Conservation (phyloP, 768 basidiomycete genomes). For the Exsudoporus frostii region DNA sequence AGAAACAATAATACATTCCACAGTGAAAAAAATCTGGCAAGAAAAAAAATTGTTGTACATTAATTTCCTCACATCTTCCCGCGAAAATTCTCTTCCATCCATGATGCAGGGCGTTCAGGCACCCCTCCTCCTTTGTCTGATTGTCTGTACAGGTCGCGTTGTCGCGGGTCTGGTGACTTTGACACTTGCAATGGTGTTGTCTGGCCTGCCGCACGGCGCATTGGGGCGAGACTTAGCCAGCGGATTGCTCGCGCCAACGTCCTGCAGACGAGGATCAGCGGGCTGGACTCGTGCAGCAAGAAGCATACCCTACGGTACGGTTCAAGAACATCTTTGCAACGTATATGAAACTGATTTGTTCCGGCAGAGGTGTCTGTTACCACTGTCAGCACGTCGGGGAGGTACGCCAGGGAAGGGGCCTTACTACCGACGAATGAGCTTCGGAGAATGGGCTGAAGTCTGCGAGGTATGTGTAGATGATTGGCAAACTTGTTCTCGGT, state of each 20-base stretch:
- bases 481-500: not conserved
- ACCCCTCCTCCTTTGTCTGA: not conserved
- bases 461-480: not conserved
- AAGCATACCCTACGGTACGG: not conserved
- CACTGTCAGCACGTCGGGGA: not conserved
- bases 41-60: not conserved
- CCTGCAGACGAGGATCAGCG: conserved; percentile 9
- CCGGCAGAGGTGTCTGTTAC: not conserved
- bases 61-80: not conserved
- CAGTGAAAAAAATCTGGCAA: not conserved
- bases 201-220: conserved; percentile 8
- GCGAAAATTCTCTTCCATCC: not conserved
- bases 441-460: not conserved
- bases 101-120: not conserved
- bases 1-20: not conserved
- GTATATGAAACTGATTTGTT: not conserved
- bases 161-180: not conserved
- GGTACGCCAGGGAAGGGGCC: not conserved
- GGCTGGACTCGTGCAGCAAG: not conserved
- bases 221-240: not conserved
- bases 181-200: not conserved
- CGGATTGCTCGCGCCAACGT: not conserved
- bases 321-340: conserved; percentile 1
- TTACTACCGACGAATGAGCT: not conserved
- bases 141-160: conserved; percentile 2